Conservation (phyloP, 2,329 filamentous ascomycete genomes). For the Beauveria australis region DNA sequence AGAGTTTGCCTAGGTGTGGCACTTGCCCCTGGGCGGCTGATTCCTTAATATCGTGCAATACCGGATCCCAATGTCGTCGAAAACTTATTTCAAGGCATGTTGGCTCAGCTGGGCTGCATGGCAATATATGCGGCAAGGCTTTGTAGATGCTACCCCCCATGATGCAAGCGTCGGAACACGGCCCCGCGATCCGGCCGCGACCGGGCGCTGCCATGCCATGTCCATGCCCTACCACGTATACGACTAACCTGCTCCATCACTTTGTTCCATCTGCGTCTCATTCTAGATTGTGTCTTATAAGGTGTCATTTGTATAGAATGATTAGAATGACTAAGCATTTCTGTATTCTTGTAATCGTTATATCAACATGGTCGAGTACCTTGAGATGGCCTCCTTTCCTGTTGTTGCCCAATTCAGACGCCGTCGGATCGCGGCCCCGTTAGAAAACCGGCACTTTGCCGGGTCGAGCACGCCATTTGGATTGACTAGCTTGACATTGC, state of each 20-base stretch:
- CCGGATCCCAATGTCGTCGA: neutral
- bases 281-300: no score
- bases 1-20: neutral
- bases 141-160: no score
- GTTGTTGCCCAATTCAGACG: neutral
- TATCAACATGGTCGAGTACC: no score
- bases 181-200: neutral
- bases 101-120: neutral
- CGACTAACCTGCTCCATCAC: no score
- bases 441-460: neutral
- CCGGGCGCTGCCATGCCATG: neutral
- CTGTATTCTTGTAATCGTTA: no score
- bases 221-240: no score
- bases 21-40: neutral
- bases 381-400: no score
- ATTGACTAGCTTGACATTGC: neutral
- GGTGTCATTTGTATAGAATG: no score
- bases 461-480: neutral
- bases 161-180: neutral
- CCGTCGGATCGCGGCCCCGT: neutral
- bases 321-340: no score
- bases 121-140: neutral
- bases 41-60: neutral
- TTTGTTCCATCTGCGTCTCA: neutral
- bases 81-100: neutral